Conservation (phyloP, 257 asterid species). For the Solanum paucissectum region DNA sequence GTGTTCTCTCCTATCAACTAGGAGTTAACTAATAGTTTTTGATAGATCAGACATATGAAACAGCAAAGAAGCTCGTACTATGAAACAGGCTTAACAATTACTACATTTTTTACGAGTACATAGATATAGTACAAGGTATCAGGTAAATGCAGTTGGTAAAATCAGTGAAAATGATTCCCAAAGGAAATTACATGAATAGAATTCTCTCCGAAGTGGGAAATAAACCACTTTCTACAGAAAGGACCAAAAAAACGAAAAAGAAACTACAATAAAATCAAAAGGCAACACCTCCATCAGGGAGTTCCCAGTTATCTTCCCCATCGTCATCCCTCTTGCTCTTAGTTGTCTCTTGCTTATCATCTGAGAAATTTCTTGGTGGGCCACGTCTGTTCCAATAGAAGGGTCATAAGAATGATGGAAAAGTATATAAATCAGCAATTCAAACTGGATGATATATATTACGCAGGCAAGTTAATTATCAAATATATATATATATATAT, state of each 20-base stretch:
- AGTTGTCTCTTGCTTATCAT: constrained; percentile 24
- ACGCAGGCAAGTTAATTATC: neutral
- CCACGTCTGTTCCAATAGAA: neutral
- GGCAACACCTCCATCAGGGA: constrained; percentile 47
- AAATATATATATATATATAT: too few species aligned
- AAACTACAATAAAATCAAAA: constrained; percentile 10
- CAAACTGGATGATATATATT: neutral
- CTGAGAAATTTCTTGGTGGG: constrained; percentile 11
- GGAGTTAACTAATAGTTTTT: neutral
- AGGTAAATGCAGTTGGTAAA: neutral
- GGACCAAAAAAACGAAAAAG: neutral
- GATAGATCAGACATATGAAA: neutral
- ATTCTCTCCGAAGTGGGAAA: neutral
- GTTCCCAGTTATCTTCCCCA: constrained; percentile 64
- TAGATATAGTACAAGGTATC: neutral
- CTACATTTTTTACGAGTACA: neutral
- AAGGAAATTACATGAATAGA: neutral
- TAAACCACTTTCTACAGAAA: neutral
- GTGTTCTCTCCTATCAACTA: neutral
- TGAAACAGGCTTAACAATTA: neutral
- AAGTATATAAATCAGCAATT: neutral
- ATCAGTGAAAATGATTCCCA: neutral
- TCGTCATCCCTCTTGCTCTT: constrained; percentile 22
- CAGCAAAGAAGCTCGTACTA: neutral
- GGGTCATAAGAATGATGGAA: neutral